Evolutionary conservation across 1,284 basidiomycete genomes (phyloP), one percentile per base, ranked within the genome.

Genomic region (Laetiporus sulphureus): DNA sequence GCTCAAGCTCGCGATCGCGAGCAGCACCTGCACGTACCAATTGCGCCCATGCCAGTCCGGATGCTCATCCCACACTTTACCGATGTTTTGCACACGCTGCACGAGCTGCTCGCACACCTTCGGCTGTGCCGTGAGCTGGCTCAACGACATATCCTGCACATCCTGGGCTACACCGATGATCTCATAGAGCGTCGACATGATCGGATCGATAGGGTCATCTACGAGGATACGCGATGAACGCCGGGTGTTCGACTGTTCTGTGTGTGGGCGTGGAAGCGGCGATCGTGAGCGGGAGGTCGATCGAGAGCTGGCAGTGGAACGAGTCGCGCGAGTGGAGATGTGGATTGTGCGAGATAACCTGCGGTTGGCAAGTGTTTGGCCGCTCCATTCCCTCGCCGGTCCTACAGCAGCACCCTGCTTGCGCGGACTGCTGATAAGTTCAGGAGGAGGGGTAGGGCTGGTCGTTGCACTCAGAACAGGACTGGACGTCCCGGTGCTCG

Each of bases 31-130:
- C 45, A 98, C 94, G 64, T 98, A 99, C 96, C 96, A 99, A 45
- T 88, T 91, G 42, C 95, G 78, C 11, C 96, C 94, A 44, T 95
- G 92, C 91, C 95, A 98, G 58, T 97, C 92, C 8, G 93, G 89
- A 63, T 98, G 89, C 42, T 94, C 91, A 56, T 98, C 95, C 96
- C 96, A 99, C 11, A 84, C 81, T 55, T 83, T 86, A 43, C 96
- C 96, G 49, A 97, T 88, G 45, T 75, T 76, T 65, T 98, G 94
- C 0, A 98, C 81, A 42, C 89, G 77, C 55, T 91, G 83, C 23
- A 99, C 93, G 47, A 95, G 77, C 48, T 84, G 76, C 48, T 89
- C 84, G 63, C 92, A 96, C 22, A 83, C 65, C 57, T 92, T 90
- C 25, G 93, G 82, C 45, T 88, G 80, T 4, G 84, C 75, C 0